These are phyloP conservation scores for Salix brachista DNA, from an alignment of 345 rosid genomes.

Conservation along the genomic window DNA sequence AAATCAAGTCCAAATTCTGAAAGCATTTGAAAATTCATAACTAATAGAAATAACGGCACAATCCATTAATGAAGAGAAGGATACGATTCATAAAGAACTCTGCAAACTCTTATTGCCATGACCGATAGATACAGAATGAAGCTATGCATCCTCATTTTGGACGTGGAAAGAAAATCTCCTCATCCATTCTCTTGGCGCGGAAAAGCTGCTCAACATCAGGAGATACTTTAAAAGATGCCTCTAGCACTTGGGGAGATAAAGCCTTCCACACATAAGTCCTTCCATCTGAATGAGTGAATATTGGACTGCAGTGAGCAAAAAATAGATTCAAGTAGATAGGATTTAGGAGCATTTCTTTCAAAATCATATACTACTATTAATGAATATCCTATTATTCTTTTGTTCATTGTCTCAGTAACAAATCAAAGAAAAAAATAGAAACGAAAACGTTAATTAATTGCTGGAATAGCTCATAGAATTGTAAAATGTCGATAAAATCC, in stretches of 20 bases:
- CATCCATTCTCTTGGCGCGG: slow-evolving; percentile 54
- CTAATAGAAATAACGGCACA: not conserved
- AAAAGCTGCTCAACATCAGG: slow-evolving; percentile 50
- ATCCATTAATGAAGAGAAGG: not conserved
- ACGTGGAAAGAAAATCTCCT: slow-evolving; percentile 74
- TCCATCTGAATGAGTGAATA: slow-evolving; percentile 80
- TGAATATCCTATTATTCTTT: too few species aligned
- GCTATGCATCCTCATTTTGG: slow-evolving; percentile 23
- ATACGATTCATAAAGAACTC: not conserved
- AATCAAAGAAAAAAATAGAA: too few species aligned
- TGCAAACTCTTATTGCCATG: not conserved
- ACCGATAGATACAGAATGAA: not conserved
- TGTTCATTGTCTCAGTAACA: too few species aligned
- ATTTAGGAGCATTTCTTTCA: too few species aligned
- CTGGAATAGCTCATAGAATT: too few species aligned
- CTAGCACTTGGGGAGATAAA: slow-evolving; percentile 60
- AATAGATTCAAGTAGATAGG: too few species aligned
- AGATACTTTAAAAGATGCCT: slow-evolving; percentile 61
- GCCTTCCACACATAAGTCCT: slow-evolving; percentile 70
- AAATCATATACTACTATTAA: too few species aligned
- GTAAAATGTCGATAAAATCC: too few species aligned
- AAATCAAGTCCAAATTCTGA: too few species aligned
- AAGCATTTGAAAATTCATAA: not conserved
- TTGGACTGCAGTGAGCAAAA: slow-evolving; percentile 29
- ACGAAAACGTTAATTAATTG: too few species aligned